Conservation (phyloP, 192 early-diverging fungal genomes). For the Backusella morwellensis region DNA sequence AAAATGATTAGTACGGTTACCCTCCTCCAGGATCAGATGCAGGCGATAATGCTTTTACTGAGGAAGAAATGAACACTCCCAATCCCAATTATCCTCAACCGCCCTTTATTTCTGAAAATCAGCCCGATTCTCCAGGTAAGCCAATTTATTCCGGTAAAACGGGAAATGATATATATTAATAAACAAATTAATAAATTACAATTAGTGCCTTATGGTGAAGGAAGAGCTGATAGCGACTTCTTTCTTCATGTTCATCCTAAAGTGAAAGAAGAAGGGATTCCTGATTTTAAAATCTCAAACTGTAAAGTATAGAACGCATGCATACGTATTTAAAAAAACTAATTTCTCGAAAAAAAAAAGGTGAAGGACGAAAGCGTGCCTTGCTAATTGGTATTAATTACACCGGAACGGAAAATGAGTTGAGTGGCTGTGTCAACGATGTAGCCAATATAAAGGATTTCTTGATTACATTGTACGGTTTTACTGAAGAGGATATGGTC, state of each 20-base stretch:
- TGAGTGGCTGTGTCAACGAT: slow-evolving; percentile 80
- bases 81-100: slow-evolving; percentile 30
- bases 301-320: slow-evolving; percentile 25
- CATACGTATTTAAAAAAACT: neutral
- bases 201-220: slow-evolving; percentile 11
- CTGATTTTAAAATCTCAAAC: slow-evolving; percentile 46
- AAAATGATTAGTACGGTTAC: neutral
- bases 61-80: slow-evolving; percentile 1
- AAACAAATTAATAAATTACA: neutral
- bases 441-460: slow-evolving; percentile 76
- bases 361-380: slow-evolving; percentile 70
- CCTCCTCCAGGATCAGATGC: neutral
- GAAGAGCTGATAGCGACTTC: neutral
- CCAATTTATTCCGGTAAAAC: neutral
- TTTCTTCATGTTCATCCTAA: slow-evolving; percentile 21
- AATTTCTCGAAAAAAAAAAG: neutral
- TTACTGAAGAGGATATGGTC: slow-evolving; percentile 62
- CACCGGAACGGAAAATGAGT: slow-evolving; percentile 55
- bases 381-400: slow-evolving; percentile 95
- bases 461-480: slow-evolving; percentile 62
- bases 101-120: slow-evolving; percentile 21
- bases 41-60: neutral
- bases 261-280: slow-evolving; percentile 22
- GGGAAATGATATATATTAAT: neutral
- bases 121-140: slow-evolving; percentile 9